Evolutionary conservation across 768 basidiomycete species (phyloP), one percentile per base, ranked within the genome.

Genomic region (Panellus pusillus): DNA sequence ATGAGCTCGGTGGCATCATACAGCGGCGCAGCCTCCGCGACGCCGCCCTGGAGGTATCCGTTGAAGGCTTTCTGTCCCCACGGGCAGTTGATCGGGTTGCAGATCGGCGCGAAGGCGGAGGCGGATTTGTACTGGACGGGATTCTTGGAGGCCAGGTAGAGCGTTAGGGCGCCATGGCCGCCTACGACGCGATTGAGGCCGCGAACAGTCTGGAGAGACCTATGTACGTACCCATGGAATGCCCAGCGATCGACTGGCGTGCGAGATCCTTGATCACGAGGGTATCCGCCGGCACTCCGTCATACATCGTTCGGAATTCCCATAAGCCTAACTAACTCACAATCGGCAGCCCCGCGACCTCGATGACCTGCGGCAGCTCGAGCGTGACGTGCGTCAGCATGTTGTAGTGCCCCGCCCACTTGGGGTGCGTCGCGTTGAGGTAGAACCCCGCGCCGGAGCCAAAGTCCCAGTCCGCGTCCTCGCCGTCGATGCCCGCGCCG

Each of bases 391-490:
- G 86, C 13, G 85, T 86, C 52, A 88, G 81, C 95, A 98, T 98
- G 68, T 89, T 89, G 68, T 95, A 95, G 68, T 91, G 75, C 63
- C 79, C 82, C 20, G 84, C 70, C 66, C 80, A 92, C 65, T 82
- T 82, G 6, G 82, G 77, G 54, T 83, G 78, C 2, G 93, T 97
- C 3, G 96, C 96, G 66, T 97, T 86, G 61, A 99, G 68, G 70
- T 99, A 98, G 75, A 98, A 99, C 32, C 97, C 96, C 41, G 97
- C 97, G 72, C 94, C 93, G 24, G 86, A 87, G 37, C 95, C 95
- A 68, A 97, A 93, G 63, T 96, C 90, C 92, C 91, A 96, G 67
- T 84, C 79, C 50, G 79, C 76, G 32, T 85, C 79, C 73, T 94
- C 93, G 42, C 88, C 91, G 45, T 86, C 82, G 53, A 93, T 78